Evolutionary conservation across 768 basidiomycete genomes (phyloP).

Genomic region (Auriculariales sp.): DNA sequence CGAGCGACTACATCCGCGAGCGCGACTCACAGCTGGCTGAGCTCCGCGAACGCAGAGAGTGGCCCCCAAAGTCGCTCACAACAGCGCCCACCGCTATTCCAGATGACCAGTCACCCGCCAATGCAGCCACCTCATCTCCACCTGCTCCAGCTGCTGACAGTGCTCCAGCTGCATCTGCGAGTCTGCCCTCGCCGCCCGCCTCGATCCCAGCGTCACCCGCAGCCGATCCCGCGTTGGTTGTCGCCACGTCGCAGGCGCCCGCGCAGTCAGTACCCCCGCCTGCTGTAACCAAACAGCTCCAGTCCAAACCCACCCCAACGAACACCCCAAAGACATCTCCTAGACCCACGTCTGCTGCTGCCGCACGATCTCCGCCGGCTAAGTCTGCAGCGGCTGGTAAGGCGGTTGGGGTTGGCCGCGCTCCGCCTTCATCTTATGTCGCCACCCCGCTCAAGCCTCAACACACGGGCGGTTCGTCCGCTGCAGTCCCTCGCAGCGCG

Average conservation of each 20-base stretch:
- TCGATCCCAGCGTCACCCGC: constrained; percentile 6
- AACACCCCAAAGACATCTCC: constrained; percentile 14
- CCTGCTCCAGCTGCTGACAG: constrained; percentile 11
- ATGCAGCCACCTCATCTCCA: constrained; percentile 10
- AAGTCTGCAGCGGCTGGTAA: constrained; percentile 2
- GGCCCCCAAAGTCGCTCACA: constrained; percentile 42
- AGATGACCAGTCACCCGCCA: constrained; percentile 6
- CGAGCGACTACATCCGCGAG: constrained; percentile 51
- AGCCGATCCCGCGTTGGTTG: constrained; percentile 5
- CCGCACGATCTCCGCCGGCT: background rate
- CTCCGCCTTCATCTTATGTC: background rate
- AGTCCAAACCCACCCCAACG: constrained; percentile 15
- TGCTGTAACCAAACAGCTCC: constrained; percentile 10
- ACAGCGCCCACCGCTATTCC: constrained; percentile 6
- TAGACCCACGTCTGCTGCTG: too few species aligned
- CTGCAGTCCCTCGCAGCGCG: constrained; percentile 6
- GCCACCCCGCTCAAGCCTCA: constrained; percentile 18
- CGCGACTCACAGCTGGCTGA: constrained; percentile 18
- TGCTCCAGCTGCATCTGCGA: background rate
- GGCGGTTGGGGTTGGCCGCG: background rate
- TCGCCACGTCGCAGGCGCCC: constrained; percentile 9
- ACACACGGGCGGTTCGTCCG: constrained; percentile 27
- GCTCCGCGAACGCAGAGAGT: constrained; percentile 57
- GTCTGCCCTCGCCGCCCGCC: background rate
- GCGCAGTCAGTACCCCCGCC: background rate